Percentiles rank a stretch among this genome's conserved stretches.
phyloP scores from a whole-genome alignment of 306 rosid species.

The Abrus precatorius region DNA sequence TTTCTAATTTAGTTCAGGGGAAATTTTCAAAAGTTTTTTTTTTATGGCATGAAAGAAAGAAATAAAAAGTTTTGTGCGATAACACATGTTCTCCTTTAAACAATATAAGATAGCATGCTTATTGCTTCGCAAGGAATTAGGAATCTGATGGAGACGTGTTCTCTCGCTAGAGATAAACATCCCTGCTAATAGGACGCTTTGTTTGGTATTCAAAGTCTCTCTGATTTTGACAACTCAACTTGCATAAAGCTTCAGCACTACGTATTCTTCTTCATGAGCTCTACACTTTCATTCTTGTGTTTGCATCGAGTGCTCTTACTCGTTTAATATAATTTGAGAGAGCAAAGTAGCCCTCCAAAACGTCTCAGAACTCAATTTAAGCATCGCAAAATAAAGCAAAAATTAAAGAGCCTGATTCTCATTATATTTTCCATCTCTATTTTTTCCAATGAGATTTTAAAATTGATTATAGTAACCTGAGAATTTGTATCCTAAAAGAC shows the following conservation, averaged over 20 bases:
- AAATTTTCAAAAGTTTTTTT: slow-evolving; percentile 24
- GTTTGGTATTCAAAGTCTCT: slow-evolving; percentile 24
- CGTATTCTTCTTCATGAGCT: not conserved
- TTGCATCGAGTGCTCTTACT: not conserved
- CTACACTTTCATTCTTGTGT: not conserved
- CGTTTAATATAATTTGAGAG: not conserved
- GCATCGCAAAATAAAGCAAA: too few relatives aligned
- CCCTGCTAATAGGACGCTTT: slow-evolving; percentile 22
- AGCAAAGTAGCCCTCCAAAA: not conserved
- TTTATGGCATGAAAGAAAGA: not conserved
- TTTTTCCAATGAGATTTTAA: not conserved
- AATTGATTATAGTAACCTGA: too few relatives aligned
- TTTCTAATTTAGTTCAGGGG: slow-evolving; percentile 35
- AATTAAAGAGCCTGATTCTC: too few relatives aligned
- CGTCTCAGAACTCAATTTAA: not conserved
- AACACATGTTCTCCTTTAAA: slow-evolving; percentile 35
- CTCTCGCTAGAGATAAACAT: slow-evolving; percentile 30
- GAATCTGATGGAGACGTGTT: slow-evolving; percentile 32
- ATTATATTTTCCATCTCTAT: not conserved
- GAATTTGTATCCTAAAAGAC: too few relatives aligned
- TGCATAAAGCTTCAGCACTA: not conserved
- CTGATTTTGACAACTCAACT: slow-evolving; percentile 43
- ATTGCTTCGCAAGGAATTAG: slow-evolving; percentile 6
- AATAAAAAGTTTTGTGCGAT: not conserved
- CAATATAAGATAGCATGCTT: slow-evolving; percentile 29